phyloP scores from a whole-genome alignment of 352 stramenopile species.

The Globisporangium heterothallicum region DNA sequence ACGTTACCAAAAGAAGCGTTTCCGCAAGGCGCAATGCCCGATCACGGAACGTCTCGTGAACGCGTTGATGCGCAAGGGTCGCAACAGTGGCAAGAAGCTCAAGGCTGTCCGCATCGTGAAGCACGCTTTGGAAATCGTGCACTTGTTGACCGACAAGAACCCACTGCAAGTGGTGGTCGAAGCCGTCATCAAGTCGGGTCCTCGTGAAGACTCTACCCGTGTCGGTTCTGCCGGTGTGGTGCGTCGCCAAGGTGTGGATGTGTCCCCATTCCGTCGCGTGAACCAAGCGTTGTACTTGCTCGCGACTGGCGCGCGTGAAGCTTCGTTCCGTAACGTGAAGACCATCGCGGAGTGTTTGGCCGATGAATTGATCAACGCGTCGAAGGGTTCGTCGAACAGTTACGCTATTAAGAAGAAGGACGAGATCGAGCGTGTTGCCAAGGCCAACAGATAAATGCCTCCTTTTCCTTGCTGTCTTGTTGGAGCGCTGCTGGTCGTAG shows the following conservation, averaged over 20 bases:
- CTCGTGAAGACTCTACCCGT: conserved; percentile 99
- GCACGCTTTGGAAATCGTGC: conserved; percentile 99
- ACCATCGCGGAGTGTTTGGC: conserved; percentile 99
- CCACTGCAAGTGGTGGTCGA: conserved; percentile 96
- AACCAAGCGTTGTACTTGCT: conserved; percentile 99
- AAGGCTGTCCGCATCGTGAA: conserved; percentile 98
- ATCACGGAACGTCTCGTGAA: conserved; percentile 98
- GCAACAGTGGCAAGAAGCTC: conserved; percentile 99
- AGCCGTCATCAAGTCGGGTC: conserved; percentile 92
- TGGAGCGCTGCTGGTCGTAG: too few relatives aligned
- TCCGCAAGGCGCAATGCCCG: conserved; percentile 99
- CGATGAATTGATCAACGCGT: conserved; percentile 99
- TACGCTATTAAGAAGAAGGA: conserved; percentile 99
- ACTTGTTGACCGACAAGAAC: conserved; percentile 99
- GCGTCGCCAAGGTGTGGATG: conserved; percentile 98
- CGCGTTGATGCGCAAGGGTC: conserved; percentile 98
- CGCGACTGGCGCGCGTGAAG: conserved; percentile 95
- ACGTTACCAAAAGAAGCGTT: conserved; percentile 99
- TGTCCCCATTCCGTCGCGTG: conserved; percentile 98
- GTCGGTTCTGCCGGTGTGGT: conserved; percentile 99
- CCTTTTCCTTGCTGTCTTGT: neutral
- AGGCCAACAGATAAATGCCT: conserved; percentile 99
- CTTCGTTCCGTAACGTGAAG: conserved; percentile 99
- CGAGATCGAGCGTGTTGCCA: conserved; percentile 99
- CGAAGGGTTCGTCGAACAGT: conserved; percentile 99